Base-by-base conservation (phyloP, 2,329 filamentous ascomycete genomes). In the Microdochium bolleyi region DNA sequence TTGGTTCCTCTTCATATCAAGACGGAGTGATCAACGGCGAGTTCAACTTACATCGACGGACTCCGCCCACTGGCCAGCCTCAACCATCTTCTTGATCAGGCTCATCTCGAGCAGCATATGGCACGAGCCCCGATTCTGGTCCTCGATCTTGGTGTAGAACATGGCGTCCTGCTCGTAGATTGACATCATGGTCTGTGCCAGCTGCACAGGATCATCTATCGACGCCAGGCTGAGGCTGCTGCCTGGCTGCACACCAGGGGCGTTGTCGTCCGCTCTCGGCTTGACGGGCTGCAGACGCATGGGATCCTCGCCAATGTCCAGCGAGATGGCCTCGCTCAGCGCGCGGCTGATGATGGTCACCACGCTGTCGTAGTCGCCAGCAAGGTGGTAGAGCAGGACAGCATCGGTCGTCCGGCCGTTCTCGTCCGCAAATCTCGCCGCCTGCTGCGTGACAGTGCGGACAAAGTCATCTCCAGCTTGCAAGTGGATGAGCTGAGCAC, bases 331-430 rank as follows among this genome's bases (percentile, higher is more conserved):
- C 68, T 97, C 91, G 53, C 92, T 95, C 34, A 99, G 78, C 3
- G 92, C 87, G 38, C 91, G 87, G 70, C 92, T 96, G 64, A 97
- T 83, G 58, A 97, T 92, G 24, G 82, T 76, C 46, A 96, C 84
- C n/a, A 97, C 95, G 52, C 85, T 91, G 67, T 99, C 91, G 67
- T 95, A 97, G 67, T 99, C 92, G 63, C 90, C 89, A 0, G 94
- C 92, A 46, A 99, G 78, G 68, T 99, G 92, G 68, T 95, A 97
- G 51, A 99, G 78, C 50, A 99, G 78, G 14, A 97, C 92, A 2
- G 95, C 92, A 69, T 99, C 94, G 1, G 92, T 95, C 1, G 87
- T 91, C 50, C 95, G 83, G 38, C 94, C 92, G 62, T 92, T 95
- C 67, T 97, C 92, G 61, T 99, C 92, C 3, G 94, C 94, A 63